Conservation (phyloP, 1,284 basidiomycete species). For the Dichomitus squalens region DNA sequence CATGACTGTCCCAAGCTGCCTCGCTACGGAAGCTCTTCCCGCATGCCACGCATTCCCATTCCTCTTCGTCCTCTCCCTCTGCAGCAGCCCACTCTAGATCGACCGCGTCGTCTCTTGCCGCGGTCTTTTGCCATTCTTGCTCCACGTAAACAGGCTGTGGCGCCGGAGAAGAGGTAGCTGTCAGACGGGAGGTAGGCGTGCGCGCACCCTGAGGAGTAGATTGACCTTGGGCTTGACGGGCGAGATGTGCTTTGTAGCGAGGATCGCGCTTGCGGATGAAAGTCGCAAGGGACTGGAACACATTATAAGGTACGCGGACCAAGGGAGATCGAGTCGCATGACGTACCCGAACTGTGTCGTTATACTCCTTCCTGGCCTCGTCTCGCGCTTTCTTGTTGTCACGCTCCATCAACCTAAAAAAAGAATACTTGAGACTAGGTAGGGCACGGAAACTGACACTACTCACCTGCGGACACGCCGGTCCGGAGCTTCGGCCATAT, state of each 20-base stretch:
- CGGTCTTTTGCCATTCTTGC: constrained; percentile 83
- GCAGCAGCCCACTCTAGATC: constrained; percentile 72
- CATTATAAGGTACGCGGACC: not conserved
- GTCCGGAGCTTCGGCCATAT: constrained; percentile 84
- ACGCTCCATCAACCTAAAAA: constrained; percentile 81
- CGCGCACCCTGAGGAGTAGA: constrained; percentile 32
- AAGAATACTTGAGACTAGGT: no score
- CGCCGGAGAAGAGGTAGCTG: constrained; percentile 23
- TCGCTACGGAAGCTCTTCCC: constrained; percentile 90
- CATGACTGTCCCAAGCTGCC: constrained; percentile 95
- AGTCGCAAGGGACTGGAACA: constrained; percentile 70
- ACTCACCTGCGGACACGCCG: constrained; percentile 75
- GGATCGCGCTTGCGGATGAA: constrained; percentile 96
- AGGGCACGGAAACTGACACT: not conserved
- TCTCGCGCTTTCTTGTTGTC: constrained; percentile 95
- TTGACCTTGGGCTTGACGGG: constrained; percentile 46
- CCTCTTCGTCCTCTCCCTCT: constrained; percentile 70
- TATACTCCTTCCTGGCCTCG: constrained; percentile 89
- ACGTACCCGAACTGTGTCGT: constrained; percentile 84
- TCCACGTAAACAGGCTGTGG: constrained; percentile 55
- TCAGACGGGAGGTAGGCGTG: constrained; percentile 18
- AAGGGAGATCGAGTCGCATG: not conserved
- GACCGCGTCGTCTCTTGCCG: constrained; percentile 44
- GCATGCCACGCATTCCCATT: constrained; percentile 97
- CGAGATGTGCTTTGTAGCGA: constrained; percentile 78